Evolutionary conservation across 257 asterid genomes (phyloP), one percentile per base, ranked within the genome.

Genomic region (Capsicum pubescens): DNA sequence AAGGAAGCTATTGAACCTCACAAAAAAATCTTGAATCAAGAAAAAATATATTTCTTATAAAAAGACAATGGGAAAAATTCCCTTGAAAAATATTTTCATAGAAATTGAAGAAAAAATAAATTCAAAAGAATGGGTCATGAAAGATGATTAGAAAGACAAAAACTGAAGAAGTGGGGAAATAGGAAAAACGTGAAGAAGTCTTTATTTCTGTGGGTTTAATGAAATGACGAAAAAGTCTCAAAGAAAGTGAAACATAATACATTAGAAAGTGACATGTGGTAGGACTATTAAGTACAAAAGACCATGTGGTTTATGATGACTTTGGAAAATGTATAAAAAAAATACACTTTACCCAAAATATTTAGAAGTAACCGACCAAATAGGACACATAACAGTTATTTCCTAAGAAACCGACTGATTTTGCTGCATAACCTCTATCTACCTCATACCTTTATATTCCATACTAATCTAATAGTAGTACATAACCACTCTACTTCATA

Each of bases 231-330:
- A 87, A 90, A 57, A 84, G 86, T 87, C 42, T 64, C 26, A 55
- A 79, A 59, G 81, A 59, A 54, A n/a, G 50, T 32, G 91, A 82
- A 78, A 88, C 90, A 90, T 85, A 84, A 55, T 59, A 84, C 16
- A 32, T 17, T 8, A 6, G 68, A 55, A 10, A 52, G 15, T 2
- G 92, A 85, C 94, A 93, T 94, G 93, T 92, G 94, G 83, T 48
- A 42, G 14, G 57, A 4, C 44, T 39, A 39, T 8, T 42, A 36
- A 15, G n/a, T 32, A 5, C 44, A 6, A 1, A 26, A 9, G 46
- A 15, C 48, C 95, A 93, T 92, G 95, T 94, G 92, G 90, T 84
- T 72, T 64, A 39, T 78, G 87, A 83, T 79, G 32, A 36, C 83
- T 61, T 26, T 87, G 79, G 46, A 57, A 21, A 88, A 61, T 87